Evolutionary conservation across 2,329 filamentous ascomycete species (phyloP).

Genomic region (Botrytis sinoallii): DNA sequence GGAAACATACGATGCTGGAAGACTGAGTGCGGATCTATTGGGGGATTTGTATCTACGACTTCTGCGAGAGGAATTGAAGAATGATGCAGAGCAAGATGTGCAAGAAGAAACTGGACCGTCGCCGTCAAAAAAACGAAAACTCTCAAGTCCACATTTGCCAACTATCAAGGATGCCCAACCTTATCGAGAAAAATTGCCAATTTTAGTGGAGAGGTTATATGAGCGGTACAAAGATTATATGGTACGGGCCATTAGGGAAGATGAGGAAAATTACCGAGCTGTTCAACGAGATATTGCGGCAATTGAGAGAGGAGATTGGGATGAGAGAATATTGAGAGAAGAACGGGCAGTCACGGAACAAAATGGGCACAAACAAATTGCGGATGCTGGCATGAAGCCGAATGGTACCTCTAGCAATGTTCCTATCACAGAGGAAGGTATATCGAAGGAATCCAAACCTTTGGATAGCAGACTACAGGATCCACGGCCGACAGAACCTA

Average conservation of each 20-base stretch:
- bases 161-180: conserved; percentile 64
- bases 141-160: conserved; percentile 60
- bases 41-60: conserved; percentile 75
- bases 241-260: conserved; percentile 67
- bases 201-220: conserved; percentile 71
- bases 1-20: conserved; percentile 66
- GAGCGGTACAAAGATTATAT: conserved; percentile 67
- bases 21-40: conserved; percentile 74
- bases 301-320: conserved; percentile 60
- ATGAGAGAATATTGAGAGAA: conserved; percentile 41
- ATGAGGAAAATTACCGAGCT: conserved; percentile 65
- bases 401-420: conserved; percentile 8
- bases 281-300: conserved; percentile 66
- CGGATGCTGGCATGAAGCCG: background rate
- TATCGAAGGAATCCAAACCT: conserved; percentile 19
- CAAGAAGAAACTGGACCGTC: conserved; percentile 46
- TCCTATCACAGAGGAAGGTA: conserved; percentile 1
- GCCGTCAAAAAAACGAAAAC: conserved; percentile 71
- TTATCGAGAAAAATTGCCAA: conserved; percentile 64
- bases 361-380: conserved; percentile 4
- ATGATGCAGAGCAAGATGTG: conserved; percentile 43
- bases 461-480: conserved; percentile 18
- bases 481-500: conserved; percentile 17
- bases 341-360: background rate
- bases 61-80: conserved; percentile 67